Conservation (phyloP, 2,329 filamentous ascomycete species). For the Claviceps pusilla region DNA sequence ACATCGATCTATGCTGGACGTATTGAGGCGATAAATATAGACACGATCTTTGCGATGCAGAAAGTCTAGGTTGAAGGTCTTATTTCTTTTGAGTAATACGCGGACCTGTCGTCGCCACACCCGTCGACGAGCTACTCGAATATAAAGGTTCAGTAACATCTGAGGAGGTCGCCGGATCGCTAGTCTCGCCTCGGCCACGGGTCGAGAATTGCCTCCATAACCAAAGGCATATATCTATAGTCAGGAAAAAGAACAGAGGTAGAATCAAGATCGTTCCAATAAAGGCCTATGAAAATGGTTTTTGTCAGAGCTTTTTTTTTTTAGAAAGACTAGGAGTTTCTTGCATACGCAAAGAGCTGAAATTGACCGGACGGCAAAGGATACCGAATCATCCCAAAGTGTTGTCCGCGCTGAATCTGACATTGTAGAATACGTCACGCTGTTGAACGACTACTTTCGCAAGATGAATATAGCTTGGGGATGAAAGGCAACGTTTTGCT, state of each 20-base stretch:
- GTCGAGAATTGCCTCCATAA: constrained; percentile 29
- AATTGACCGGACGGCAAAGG: constrained; percentile 20
- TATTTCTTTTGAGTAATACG: constrained; percentile 4
- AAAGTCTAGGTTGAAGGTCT: neutral
- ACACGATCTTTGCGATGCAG: neutral
- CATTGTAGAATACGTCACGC: constrained; percentile 10
- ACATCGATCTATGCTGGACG: neutral
- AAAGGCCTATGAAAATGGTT: constrained; percentile 19
- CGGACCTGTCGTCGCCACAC: constrained; percentile 1
- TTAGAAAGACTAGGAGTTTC: neutral
- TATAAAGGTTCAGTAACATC: neutral
- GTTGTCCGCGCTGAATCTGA: constrained; percentile 9
- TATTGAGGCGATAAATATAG: neutral
- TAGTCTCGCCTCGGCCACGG: constrained; percentile 4
- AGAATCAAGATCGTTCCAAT: constrained; percentile 31
- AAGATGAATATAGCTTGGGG: neutral
- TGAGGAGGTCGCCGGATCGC: neutral
- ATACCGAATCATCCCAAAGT: constrained; percentile 13
- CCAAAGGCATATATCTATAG: constrained; percentile 38
- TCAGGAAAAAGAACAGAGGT: constrained; percentile 31
- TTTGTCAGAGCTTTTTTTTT: constrained; percentile 1
- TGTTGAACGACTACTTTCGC: neutral
- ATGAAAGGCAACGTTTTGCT: neutral
- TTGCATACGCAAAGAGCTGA: constrained; percentile 24
- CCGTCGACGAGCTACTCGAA: neutral